These are phyloP conservation scores for Penicillium goetzii DNA, from an alignment of 495 filamentous ascomycete genomes.

Conservation along the genomic window DNA sequence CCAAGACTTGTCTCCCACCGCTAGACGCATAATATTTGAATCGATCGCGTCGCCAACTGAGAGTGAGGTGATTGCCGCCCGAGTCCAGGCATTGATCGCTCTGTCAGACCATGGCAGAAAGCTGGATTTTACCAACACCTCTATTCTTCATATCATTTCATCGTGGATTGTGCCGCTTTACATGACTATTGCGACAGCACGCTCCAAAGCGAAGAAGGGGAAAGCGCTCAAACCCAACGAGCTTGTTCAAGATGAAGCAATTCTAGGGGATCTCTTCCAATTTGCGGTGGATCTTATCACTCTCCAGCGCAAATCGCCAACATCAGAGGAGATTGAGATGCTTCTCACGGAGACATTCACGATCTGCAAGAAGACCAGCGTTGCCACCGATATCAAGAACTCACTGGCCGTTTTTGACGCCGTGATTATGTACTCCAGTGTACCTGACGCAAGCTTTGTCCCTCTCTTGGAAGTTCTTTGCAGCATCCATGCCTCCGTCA, in stretches of 20 bases:
- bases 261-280: constrained; percentile 68
- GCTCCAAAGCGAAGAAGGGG: constrained; percentile 53
- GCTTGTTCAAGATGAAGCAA: constrained; percentile 61
- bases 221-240: constrained; percentile 53
- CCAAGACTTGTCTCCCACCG: constrained; percentile 45
- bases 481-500: constrained; percentile 77
- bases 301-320: constrained; percentile 77
- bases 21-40: constrained; percentile 42
- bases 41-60: constrained; percentile 42
- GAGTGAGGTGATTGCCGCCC: constrained; percentile 45
- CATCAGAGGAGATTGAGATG: constrained; percentile 64
- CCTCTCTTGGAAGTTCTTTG: constrained; percentile 79
- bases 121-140: constrained; percentile 47
- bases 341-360: constrained; percentile 70
- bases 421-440: constrained; percentile 75
- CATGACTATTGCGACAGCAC: constrained; percentile 39
- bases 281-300: constrained; percentile 81
- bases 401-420: constrained; percentile 78
- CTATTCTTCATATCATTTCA: constrained; percentile 47
- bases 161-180: constrained; percentile 49
- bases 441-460: constrained; percentile 68
- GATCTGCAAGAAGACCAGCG: constrained; percentile 76
- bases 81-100: constrained; percentile 46
- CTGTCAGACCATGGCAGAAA: constrained; percentile 53
- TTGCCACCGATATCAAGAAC: constrained; percentile 72